These are phyloP conservation scores for Stagonosporopsis cucurbitacearum DNA, from an alignment of 2,329 filamentous ascomycete species.

Conservation along the genomic window DNA sequence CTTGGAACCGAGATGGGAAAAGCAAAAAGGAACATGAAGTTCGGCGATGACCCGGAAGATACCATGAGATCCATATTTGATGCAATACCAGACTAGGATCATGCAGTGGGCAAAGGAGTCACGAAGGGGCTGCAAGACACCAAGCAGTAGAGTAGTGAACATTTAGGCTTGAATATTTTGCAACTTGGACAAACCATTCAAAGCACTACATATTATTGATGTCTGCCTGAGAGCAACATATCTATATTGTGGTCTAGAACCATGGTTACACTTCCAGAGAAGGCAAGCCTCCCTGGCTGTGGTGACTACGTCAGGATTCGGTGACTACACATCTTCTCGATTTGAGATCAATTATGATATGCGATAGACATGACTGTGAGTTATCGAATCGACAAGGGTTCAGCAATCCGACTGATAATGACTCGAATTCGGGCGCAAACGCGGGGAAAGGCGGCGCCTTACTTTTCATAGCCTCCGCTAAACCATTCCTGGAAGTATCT, in stretches of 20 bases:
- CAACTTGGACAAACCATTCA: too few species aligned
- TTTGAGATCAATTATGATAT: too few species aligned
- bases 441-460: not conserved
- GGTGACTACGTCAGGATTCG: too few species aligned
- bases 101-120: slow-evolving; percentile 9
- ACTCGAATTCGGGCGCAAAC: not conserved
- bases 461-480: not conserved
- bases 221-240: too few species aligned
- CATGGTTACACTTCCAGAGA: too few species aligned
- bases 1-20: slow-evolving; percentile 11
- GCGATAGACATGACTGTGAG: not conserved
- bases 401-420: too few species aligned
- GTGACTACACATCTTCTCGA: too few species aligned
- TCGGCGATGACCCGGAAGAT: slow-evolving; percentile 12
- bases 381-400: too few species aligned
- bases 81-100: slow-evolving; percentile 25
- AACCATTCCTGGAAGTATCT: not conserved
- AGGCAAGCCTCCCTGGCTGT: too few species aligned
- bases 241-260: too few species aligned
- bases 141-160: not conserved
- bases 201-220: too few species aligned
- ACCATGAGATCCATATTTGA: slow-evolving; percentile 11
- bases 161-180: too few species aligned
- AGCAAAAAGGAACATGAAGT: slow-evolving; percentile 22
- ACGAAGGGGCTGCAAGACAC: not conserved